phyloP scores from a whole-genome alignment of 345 rosid genomes.

The Hypericum androsaemum region DNA sequence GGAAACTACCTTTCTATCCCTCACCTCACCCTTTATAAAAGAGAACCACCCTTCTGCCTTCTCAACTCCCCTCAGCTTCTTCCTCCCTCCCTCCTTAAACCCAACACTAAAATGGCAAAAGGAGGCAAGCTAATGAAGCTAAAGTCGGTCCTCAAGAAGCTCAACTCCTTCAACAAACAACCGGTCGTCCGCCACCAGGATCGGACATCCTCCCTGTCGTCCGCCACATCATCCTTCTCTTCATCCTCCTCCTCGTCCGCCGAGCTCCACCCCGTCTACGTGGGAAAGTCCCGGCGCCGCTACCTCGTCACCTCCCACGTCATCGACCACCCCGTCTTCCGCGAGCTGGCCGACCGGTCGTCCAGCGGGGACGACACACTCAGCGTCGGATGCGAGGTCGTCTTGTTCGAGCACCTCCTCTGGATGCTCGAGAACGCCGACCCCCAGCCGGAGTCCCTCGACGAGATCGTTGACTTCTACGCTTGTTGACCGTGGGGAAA shows the following conservation, averaged over 20 bases:
- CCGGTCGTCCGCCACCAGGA: conserved; percentile 23
- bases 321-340: conserved; percentile 31
- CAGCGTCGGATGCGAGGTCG: conserved; percentile 75
- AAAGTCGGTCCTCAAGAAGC: conserved; percentile 72
- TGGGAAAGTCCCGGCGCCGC: conserved; percentile 63
- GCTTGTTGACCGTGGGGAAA: conserved; percentile 33
- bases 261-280: conserved; percentile 62
- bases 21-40: conserved; percentile 21
- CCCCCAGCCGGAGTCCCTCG: conserved; percentile 58
- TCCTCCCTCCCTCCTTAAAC: neutral
- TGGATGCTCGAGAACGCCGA: conserved; percentile 91
- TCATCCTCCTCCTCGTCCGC: conserved; percentile 15
- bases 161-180: conserved; percentile 62
- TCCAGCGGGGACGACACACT: conserved; percentile 27
- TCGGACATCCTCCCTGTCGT: conserved; percentile 13
- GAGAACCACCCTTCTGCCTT: conserved; percentile 21
- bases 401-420: conserved; percentile 84
- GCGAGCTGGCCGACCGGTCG: conserved; percentile 32
- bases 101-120: conserved; percentile 41
- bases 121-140: conserved; percentile 67
- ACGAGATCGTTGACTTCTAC: conserved; percentile 78
- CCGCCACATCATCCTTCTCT: conserved; percentile 17
- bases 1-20: conserved; percentile 15
- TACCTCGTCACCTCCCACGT: conserved; percentile 59
- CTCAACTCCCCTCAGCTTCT: conserved; percentile 9